Evolutionary conservation across 495 filamentous ascomycete species (phyloP), one percentile per base, ranked within the genome.

Genomic region (Cudoniella acicularis): DNA sequence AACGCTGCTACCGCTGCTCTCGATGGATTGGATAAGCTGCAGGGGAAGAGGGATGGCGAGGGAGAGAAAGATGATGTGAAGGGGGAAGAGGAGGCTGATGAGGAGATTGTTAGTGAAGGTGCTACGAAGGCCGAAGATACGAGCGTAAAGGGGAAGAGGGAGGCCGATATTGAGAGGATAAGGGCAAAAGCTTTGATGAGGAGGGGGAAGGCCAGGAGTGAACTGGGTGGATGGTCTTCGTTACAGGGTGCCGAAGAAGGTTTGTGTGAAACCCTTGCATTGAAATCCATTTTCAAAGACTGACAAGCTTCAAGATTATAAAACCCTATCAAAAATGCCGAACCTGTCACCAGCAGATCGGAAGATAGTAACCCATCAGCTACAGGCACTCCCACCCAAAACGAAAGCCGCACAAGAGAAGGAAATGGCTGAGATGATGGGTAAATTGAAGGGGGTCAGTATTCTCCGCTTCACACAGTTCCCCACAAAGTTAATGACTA

Each of bases 391-490:
- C 11, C 87, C 88, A 1, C 73, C 76, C 21, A 79, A 77, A 60
- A 83, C 91, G 42, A 87, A 91, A 46, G 78, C 79, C 30, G 92
- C 92, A 2, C 86, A 87, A 71, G 86, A 94, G 65, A 86, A 79
- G 66, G 94, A 98, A 72, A 91, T 92, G 80, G 84, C 78, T 6
- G 93, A 98, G 72, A 96, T 97, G 89, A 92, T 96, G 89, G 89
- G 86, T 22, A 97, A 97, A 74, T 72, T 98, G 72, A 97, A 96
- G 72, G 85, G 89, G 66, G 85, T 88, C 56, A 77, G 83, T 81
- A 46, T 9, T n/a, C n/a, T n/a, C n/a, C n/a, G n/a, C n/a, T n/a
- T n/a, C n/a, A n/a, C n/a, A n/a, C n/a, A n/a, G n/a, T n/a, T n/a
- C n/a, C n/a, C n/a, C n/a, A n/a, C n/a, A 36, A 36, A 36, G 30